Base-by-base conservation (phyloP, 164 flowering plant species). In the Berberis vulgaris region DNA sequence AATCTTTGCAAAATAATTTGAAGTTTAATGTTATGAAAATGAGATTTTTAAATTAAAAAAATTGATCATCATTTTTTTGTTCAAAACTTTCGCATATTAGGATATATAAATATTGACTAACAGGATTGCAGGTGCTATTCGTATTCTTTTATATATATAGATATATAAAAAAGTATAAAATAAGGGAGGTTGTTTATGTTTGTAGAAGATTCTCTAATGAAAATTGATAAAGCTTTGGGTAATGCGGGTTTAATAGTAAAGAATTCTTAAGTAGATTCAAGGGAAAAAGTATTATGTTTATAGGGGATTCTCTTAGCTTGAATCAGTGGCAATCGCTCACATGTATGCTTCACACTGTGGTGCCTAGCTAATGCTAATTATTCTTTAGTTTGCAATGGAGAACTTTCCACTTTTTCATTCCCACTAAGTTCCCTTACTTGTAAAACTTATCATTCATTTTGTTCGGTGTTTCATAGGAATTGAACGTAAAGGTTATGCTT, bases 221-320 rank as follows among this genome's bases (percentile, higher is more conserved):
- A 26, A 26, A 26, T 26, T 26, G 26, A 26, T 26, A 26, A 26
- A 26, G 26, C 26, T 26, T 26, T 26, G 40, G 2, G 3, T 60
- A 6, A 13, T 13, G 43, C 49, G 80, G 86, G 63, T 82, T 80
- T 13, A 13, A 77, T 47, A 84, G 86, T 40, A 9, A 2, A 41
- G 73, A 69, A 46, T 78, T 82, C 58, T 64, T 80, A 61, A 3
- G 12, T 57, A 75, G 71, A 54, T 7, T 54, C 2, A 70, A 54
- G 54, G 82, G 82, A 41, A 80, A 82, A 62, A 69, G 57, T n/a
- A 62, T 80, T 1, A 75, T 82, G 84, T 77, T 82, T 65, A 81
- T 82, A 6, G 86, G 86, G 13, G 86, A 82, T 42, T 82, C 86
- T 0, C 60, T 80, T 9, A 77, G 86, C 47, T 43, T 64, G 12